A percentile compares a stretch with the other conserved stretches of the same genome.
phyloP scores from a whole-genome alignment of 768 basidiomycete genomes.

The Collybia sp. region DNA sequence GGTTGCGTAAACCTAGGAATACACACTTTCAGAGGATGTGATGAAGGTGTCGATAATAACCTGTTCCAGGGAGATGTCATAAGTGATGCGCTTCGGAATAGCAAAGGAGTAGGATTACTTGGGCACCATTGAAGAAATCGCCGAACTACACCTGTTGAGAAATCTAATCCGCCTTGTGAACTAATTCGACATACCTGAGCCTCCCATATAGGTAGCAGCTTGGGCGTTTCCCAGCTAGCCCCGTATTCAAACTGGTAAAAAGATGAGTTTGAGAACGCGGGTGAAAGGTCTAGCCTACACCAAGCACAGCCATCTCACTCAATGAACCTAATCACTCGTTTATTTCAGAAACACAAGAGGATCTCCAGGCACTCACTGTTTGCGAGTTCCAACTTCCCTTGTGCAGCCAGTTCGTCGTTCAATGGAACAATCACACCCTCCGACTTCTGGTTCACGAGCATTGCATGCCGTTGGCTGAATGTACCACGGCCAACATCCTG shows the following conservation, averaged over 20 bases:
- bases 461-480: constrained; percentile 86
- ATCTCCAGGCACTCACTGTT: constrained; percentile 85
- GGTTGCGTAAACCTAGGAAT: background rate
- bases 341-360: too few relatives aligned
- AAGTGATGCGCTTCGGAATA: background rate
- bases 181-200: constrained; percentile 54
- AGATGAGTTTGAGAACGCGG: background rate
- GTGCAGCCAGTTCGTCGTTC: constrained; percentile 58
- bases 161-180: background rate
- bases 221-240: constrained; percentile 82
- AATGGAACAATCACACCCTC: constrained; percentile 80
- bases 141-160: constrained; percentile 54
- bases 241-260: constrained; percentile 83
- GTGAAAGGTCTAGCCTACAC: constrained; percentile 40
- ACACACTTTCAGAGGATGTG: constrained; percentile 76
- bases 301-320: constrained; percentile 87
- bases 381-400: constrained; percentile 77
- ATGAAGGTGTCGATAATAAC: constrained; percentile 89
- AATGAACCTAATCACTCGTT: constrained; percentile 56
- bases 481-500: constrained; percentile 93
- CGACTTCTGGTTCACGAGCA: constrained; percentile 85
- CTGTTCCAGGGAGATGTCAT: constrained; percentile 19
- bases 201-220: constrained; percentile 86
- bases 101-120: constrained; percentile 27
- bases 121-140: constrained; percentile 91